Percentiles rank a stretch among this genome's conserved stretches.
Conservation (phyloP, 441 rosid genomes). For the Manihot esculenta region DNA sequence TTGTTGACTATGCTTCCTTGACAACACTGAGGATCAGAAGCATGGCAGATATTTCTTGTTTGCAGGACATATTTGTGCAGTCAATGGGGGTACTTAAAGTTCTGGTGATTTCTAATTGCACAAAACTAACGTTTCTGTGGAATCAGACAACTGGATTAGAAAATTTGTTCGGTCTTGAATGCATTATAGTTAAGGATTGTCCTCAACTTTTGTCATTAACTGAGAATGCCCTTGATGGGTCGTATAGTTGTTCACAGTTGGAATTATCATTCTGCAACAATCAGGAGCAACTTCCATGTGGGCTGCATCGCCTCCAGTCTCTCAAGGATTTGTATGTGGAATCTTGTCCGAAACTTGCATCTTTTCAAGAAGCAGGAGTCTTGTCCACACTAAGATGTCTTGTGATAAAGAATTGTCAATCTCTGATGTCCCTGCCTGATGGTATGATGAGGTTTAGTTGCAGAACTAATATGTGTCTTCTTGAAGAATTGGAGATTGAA, state of each 20-base stretch:
- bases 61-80: not conserved
- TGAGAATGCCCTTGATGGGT: not conserved
- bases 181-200: not conserved
- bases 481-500: conserved; percentile 6
- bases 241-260: not conserved
- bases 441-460: not conserved
- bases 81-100: not conserved
- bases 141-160: not conserved
- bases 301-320: not conserved
- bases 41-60: not conserved
- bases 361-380: not conserved
- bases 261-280: not conserved
- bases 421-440: not conserved
- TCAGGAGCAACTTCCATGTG: not conserved
- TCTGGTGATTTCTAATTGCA: not conserved
- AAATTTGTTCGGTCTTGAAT: not conserved
- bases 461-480: not conserved
- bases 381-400: not conserved
- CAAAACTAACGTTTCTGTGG: not conserved
- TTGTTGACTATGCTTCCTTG: not conserved
- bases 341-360: not conserved
- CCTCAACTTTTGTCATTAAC: not conserved
- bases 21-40: not conserved
- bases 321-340: not conserved
- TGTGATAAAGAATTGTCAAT: not conserved